Conservation (phyloP, 2,329 filamentous ascomycete genomes). For the Colletotrichum higginsianum region DNA sequence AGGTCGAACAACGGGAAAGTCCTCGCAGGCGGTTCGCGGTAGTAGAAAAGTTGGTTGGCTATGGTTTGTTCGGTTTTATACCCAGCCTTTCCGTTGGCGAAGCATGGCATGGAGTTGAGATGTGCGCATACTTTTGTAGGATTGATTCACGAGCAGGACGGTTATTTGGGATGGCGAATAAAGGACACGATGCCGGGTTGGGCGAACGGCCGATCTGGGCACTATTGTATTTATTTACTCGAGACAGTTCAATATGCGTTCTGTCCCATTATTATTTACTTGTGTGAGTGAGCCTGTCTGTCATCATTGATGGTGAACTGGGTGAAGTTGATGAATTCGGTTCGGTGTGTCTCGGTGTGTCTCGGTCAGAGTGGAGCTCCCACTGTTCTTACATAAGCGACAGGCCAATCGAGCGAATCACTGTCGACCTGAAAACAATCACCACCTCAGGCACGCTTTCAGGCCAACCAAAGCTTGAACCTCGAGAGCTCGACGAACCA, state of each 20-base stretch:
- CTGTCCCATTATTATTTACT: too few species aligned
- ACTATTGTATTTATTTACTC: background rate
- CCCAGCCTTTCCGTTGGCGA: constrained; percentile 41
- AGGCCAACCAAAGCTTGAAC: constrained; percentile 33
- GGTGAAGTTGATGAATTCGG: background rate
- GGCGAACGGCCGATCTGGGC: background rate
- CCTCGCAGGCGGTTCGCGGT: constrained; percentile 2
- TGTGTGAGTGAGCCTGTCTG: too few species aligned
- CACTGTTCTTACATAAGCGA: constrained; percentile 26
- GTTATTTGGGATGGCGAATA: constrained; percentile 11
- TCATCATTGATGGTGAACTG: too few species aligned
- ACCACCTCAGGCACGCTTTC: constrained; percentile 33
- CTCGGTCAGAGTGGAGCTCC: constrained; percentile 11
- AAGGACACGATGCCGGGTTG: constrained; percentile 11
- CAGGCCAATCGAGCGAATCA: constrained; percentile 37
- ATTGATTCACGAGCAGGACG: constrained; percentile 25
- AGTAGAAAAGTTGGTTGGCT: constrained; percentile 37
- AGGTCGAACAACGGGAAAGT: background rate
- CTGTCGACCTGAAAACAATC: constrained; percentile 30
- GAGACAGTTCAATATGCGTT: background rate
- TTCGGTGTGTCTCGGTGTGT: constrained; percentile 4
- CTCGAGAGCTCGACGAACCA: constrained; percentile 36
- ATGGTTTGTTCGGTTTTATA: constrained; percentile 43
- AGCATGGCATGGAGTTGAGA: constrained; percentile 45
- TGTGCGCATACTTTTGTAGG: constrained; percentile 34